Evolutionary conservation across 768 basidiomycete genomes (phyloP).

Genomic region (Gyrodon lividus): DNA sequence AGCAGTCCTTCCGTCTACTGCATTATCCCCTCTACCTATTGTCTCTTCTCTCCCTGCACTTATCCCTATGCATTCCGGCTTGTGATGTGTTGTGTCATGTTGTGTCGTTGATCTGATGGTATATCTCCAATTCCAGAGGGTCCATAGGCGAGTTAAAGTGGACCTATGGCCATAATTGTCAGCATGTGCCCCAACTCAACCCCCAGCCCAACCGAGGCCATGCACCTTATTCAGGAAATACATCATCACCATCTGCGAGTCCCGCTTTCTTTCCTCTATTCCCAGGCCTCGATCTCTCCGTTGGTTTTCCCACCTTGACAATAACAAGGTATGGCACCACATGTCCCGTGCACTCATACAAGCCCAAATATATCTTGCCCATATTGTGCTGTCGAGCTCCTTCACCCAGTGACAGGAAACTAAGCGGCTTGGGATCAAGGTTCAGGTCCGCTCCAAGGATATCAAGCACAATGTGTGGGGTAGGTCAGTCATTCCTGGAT

Average conservation of each 20-base stretch:
- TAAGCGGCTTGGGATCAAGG: conserved; percentile 87
- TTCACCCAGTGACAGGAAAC: conserved; percentile 89
- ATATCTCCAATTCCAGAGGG: conserved; percentile 96
- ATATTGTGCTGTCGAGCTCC: conserved; percentile 94
- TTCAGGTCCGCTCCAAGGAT: conserved; percentile 94
- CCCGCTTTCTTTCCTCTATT: conserved; percentile 98
- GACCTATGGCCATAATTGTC: conserved; percentile 50
- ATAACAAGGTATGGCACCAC: conserved; percentile 95
- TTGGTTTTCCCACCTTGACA: conserved; percentile 65
- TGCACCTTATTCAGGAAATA: conserved; percentile 94
- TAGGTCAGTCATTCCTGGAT: conserved; percentile 90
- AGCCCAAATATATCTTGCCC: conserved; percentile 92
- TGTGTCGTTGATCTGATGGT: conserved; percentile 85
- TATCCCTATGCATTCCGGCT: too few species aligned
- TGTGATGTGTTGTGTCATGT: too few species aligned
- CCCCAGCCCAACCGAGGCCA: neutral
- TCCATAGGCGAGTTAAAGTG: conserved; percentile 97
- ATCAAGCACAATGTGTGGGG: conserved; percentile 93
- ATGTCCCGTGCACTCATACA: conserved; percentile 89
- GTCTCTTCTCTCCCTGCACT: too few species aligned
- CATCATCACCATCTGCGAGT: conserved; percentile 95
- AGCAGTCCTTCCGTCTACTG: too few species aligned
- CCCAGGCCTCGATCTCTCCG: conserved; percentile 71
- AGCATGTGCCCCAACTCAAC: neutral
- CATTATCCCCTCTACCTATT: too few species aligned